Percentiles rank a stretch among this genome's conserved stretches.
Conservation (phyloP, 306 rosid genomes). For the Acacia crassicarpa region DNA sequence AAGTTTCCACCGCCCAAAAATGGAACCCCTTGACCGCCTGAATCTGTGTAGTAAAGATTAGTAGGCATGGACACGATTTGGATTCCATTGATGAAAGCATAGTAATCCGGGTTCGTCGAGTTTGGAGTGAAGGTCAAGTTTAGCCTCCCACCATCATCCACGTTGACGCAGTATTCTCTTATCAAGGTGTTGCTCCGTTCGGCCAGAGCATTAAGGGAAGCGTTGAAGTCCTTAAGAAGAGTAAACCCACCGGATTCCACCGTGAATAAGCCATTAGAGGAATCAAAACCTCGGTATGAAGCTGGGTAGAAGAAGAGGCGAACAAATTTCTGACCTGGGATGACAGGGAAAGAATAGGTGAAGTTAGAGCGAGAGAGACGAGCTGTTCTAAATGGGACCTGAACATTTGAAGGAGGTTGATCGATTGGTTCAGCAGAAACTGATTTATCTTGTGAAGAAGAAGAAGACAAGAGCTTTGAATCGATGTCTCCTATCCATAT, state of each 20-base stretch:
- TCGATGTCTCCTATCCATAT: constrained; percentile 40
- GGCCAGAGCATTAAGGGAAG: constrained; percentile 33
- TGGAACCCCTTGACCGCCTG: not conserved
- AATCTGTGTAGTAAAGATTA: constrained; percentile 45
- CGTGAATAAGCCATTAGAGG: constrained; percentile 32
- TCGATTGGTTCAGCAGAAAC: not conserved
- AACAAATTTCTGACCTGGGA: constrained; percentile 38
- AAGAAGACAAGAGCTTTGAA: constrained; percentile 22
- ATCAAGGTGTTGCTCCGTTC: not conserved
- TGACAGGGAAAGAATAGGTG: constrained; percentile 49
- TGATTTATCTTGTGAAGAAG: not conserved
- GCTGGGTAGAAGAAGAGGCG: constrained; percentile 48
- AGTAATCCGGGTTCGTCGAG: constrained; percentile 23
- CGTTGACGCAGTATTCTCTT: constrained; percentile 48
- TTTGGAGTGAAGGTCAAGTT: constrained; percentile 48
- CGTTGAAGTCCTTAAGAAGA: constrained; percentile 42
- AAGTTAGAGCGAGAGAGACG: constrained; percentile 40
- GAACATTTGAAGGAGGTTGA: constrained; percentile 9
- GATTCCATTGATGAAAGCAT: constrained; percentile 73
- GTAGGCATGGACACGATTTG: constrained; percentile 76
- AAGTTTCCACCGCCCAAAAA: not conserved
- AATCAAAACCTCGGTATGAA: constrained; percentile 16
- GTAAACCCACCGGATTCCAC: constrained; percentile 33
- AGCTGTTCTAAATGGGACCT: constrained; percentile 28
- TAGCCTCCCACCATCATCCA: constrained; percentile 29